Evolutionary conservation across 148 eudicot species (phyloP), one percentile per base, ranked within the genome.

Genomic region (Diospyros kaki): DNA sequence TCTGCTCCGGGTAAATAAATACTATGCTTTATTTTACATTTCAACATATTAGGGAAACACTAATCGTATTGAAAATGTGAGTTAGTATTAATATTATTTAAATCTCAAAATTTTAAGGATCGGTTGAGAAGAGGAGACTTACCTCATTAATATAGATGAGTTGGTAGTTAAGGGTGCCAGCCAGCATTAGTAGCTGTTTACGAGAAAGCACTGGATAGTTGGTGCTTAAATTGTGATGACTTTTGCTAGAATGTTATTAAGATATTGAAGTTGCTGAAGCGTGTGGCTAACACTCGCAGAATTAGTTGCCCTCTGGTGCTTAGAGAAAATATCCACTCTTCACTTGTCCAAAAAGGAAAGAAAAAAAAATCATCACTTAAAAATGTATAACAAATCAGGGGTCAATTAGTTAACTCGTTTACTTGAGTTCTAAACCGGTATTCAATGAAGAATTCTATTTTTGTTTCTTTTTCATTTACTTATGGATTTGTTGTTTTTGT

Each of bases 1-100:
- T 81, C 83, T 74, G 80, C 81, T 94, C 44, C 88, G 89, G 83
- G 97, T 94, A 91, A 65, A 78, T 52, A 17, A 68, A 81, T 73
- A 71, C 13, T 76, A 28, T 28, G 40, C 71, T 7, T 54, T 14
- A 12, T 64, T 61, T 14, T 18, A 18, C 54, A 18, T 59, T 61
- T 10, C 17, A 54, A 13, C 44, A 11, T 51, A 8, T 9, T 18
- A 38, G 48, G 43, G 11, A 12, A 42, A 43, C 17, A 18, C 17
- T 11, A 38, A 2, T 38, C 44, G 42, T 2, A 38, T 41, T 39
- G 11, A 55, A 28, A 28, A 28, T 28, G 28, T 28, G 5, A 50
- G 69, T 13, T 11, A 9, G 11, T 12, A 5, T 5, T 55, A 2
- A 52, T 50, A 2, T 55, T 55, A 6, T 55, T 55, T 8, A 13